Base-by-base conservation (phyloP, 225 moss, liverwort and hornwort genomes). In the Anthoceros angustus region DNA sequence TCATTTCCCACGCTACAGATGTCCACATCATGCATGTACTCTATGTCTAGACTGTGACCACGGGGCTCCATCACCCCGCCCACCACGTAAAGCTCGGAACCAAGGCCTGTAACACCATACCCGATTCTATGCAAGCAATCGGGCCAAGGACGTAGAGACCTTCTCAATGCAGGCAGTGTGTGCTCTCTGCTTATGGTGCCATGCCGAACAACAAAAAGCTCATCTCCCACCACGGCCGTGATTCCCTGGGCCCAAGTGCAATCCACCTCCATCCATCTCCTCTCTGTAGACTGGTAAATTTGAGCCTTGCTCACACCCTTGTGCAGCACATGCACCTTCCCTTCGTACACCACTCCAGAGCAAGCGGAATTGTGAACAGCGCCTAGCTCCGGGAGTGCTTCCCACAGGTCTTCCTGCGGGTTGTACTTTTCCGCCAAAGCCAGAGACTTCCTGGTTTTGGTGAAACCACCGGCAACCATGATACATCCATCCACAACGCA, bases 381-480 rank as follows among this genome's bases (percentile, higher is more conserved):
- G 39, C 76, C 66, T 43, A 91, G 75, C 40, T 81, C 75, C 61
- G 85, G 72, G 75, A 95, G 72, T 9, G 75, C 45, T 70, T 88
- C 79, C 95, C 95, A 95, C 62, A 62, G 72, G 67, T 87, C 73
- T 23, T 66, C 74, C 42, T 75, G 67, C 8, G 84, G 85, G 71
- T 85, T 43, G 74, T 82, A 95, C 43, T 84, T 62, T 68, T 95
- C 95, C 7, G 79, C 81, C 41, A 75, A 69, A 7, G 75, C 74
- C 68, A 86, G 50, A 9, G 84, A 73, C 72, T 80, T 84, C 66
- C 70, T 69, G 64, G 78, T 73, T 32, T 76, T 81, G 18, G 88
- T 78, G 72, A 85, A 98, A 18, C 95, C 95, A 42, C 91, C 95
- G 0, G 85, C 95, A 39, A 81, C 88, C 63, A 98, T 77, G 24